Percentiles rank a stretch among this genome's conserved stretches.
Conservation (phyloP, 441 rosid species). For the Erysimum pusillum region DNA sequence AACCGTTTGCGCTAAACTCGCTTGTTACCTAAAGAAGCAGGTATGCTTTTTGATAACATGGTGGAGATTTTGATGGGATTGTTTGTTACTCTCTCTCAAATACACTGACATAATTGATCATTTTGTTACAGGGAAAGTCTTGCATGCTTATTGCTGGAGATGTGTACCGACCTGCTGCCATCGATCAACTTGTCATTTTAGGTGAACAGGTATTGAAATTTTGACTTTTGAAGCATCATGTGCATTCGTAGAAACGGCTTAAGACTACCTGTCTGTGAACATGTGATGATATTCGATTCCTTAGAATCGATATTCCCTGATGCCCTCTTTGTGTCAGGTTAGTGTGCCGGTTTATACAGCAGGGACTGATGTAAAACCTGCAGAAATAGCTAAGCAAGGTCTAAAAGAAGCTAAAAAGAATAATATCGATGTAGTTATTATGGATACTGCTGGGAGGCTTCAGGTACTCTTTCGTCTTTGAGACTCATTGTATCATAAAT, state of each 20-base stretch:
- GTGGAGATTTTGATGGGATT: slow-evolving; percentile 1
- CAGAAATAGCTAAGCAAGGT: slow-evolving; percentile 93
- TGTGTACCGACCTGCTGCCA: slow-evolving; percentile 98
- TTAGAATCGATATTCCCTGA: slow-evolving; percentile 40
- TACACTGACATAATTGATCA: background rate
- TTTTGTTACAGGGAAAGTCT: slow-evolving; percentile 76
- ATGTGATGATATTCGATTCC: background rate
- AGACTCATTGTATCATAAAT: slow-evolving; percentile 24
- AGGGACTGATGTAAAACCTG: slow-evolving; percentile 88
- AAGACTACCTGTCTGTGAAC: background rate
- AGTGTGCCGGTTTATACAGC: slow-evolving; percentile 89
- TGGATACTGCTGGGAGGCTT: slow-evolving; percentile 99
- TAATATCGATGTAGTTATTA: slow-evolving; percentile 83
- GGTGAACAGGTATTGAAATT: slow-evolving; percentile 81
- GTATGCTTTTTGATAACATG: slow-evolving; percentile 46
- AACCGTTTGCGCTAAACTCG: slow-evolving; percentile 92
- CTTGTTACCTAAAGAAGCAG: slow-evolving; percentile 95
- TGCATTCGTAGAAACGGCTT: background rate
- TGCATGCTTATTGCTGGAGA: slow-evolving; percentile 99
- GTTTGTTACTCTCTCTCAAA: background rate
- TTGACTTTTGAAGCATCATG: slow-evolving; percentile 23
- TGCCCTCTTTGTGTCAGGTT: slow-evolving; percentile 71
- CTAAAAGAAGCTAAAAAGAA: slow-evolving; percentile 85
- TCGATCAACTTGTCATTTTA: slow-evolving; percentile 95
- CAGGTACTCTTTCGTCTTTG: slow-evolving; percentile 64